Base-by-base conservation (phyloP, 2,329 filamentous ascomycete genomes). In the Nemania abortiva region DNA sequence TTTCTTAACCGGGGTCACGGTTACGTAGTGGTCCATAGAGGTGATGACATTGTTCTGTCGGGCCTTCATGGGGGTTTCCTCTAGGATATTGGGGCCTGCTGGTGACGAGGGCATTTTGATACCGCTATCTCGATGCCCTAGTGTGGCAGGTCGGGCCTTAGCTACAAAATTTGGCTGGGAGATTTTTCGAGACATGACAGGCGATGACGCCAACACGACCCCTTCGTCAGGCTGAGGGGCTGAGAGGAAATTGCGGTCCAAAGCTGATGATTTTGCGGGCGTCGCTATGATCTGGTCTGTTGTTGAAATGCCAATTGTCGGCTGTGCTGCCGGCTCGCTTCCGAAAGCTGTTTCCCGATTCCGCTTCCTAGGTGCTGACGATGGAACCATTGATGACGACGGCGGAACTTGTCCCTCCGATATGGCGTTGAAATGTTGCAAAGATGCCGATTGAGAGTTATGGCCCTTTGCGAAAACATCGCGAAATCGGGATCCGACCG, bases 401-500 rank as follows among this genome's bases (percentile, higher is more conserved):
- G 80, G 81, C 5, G 79, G 79, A 31, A 81, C 45, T 10, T 81
- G 63, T 31, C 73, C 72, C 29, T 69, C 66, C 24, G 71, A 67
- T 52, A 69, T 65, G 7, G 67, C 58, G 6, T 62, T 64, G 11
- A 71, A 56, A 39, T 78, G 61, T 15, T 78, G 69, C 45, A 71
- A 39, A 15, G 69, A 70, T 37, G 55, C 80, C 76, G 47, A 73
- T 65, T 50, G 81, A 78, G 69, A 69, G 22, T 68, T 42, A n/a
- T 53, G 57, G 6, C 68, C 67, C 50, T 60, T 70, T 18, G 71
- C 74, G 22, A 87, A 78, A 1, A 83, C 83, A 71, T 89, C 84
- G 65, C 79, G 85, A 79, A 87, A 89, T 7, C 88, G 84, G 56
- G 83, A 84, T 70, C 85, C 87, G 34, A 83, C 82, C 1, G 88